These are phyloP conservation scores for Angophora floribunda DNA, from an alignment of 345 rosid genomes.

Conservation along the genomic window DNA sequence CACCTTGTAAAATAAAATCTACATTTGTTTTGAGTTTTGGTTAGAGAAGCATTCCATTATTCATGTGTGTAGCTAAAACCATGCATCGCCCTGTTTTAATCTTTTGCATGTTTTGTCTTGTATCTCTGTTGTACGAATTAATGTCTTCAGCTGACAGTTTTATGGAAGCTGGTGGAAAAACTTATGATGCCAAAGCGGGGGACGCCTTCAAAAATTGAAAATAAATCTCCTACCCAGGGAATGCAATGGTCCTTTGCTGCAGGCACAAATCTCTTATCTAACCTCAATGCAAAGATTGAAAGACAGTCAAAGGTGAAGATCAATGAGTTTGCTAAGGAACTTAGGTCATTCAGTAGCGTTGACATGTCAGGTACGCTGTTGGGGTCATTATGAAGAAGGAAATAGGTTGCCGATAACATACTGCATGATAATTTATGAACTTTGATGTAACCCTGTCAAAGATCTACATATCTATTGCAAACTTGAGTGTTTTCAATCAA, in stretches of 20 bases:
- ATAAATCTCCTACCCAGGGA: slow-evolving; percentile 43
- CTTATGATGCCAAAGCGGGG: slow-evolving; percentile 41
- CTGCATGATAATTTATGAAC: not conserved
- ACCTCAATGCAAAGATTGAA: slow-evolving; percentile 55
- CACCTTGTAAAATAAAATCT: not conserved
- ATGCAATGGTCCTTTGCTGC: slow-evolving; percentile 64
- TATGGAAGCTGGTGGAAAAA: slow-evolving; percentile 85
- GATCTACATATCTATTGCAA: not conserved
- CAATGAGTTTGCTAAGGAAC: slow-evolving; percentile 76
- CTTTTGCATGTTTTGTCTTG: not conserved
- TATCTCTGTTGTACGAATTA: slow-evolving; percentile 33
- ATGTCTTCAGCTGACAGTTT: slow-evolving; percentile 86
- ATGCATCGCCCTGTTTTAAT: not conserved
- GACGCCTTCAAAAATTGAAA: slow-evolving; percentile 25
- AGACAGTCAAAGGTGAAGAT: slow-evolving; percentile 71
- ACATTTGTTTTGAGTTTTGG: not conserved
- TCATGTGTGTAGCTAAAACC: not conserved
- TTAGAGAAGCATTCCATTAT: not conserved
- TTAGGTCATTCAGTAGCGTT: slow-evolving; percentile 60
- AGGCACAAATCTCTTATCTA: slow-evolving; percentile 70
- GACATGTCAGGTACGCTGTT: slow-evolving; percentile 84
- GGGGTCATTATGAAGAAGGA: not conserved
- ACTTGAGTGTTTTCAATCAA: not conserved
- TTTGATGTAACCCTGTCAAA: not conserved
- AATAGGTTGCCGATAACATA: not conserved